Base-by-base conservation (phyloP, 805 yeast species). In the Phaffomyces thermotolerans region DNA sequence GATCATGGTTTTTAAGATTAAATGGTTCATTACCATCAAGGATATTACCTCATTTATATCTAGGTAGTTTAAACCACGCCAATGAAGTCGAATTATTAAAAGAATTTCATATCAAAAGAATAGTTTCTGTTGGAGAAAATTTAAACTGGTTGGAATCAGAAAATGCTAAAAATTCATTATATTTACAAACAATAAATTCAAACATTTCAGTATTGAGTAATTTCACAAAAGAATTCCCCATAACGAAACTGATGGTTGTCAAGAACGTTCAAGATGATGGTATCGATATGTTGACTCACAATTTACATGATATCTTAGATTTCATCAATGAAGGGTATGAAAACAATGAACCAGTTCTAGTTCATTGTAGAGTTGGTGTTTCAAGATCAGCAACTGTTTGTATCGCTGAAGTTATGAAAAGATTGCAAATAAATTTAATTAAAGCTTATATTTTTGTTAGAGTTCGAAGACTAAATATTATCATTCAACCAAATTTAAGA, bases 291-390 rank as follows among this genome's bases (percentile, higher is more conserved):
- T 65, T 90, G 39, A 71, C 83, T 0, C 64, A 66, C 32, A 74
- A 83, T 4, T 67, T 90, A 36, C 78, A 80, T 13, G 71, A 72
- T 34, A 80, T 90, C 20, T 66, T 91, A 34, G 67, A 73, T 2
- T 86, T 79, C 56, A 76, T 89, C 41, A 83, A 85, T 42, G 72
- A 69, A 24, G 75, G 76, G 17, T 66, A 68, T 49, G 51, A 60
- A 18, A 51, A 52, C 1, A 65, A 64, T 32, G 77, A 76, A 20
- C 75, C 74, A 37, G 78, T 81, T 2, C 68, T 91, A 47, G 90
- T 91, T 10, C 98, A 91, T 61, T 91, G 98, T 56, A 84, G 95
- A 57, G 97, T 88, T 39, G 98, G 98, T 0, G 98, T 91, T 4
- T 86, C 96, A 0, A 69, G 98, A 43, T 86, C 95, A 3, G 98